Evolutionary conservation across 331 rosid species (phyloP), one percentile per base, ranked within the genome.

Genomic region (Pyracantha coccinea): DNA sequence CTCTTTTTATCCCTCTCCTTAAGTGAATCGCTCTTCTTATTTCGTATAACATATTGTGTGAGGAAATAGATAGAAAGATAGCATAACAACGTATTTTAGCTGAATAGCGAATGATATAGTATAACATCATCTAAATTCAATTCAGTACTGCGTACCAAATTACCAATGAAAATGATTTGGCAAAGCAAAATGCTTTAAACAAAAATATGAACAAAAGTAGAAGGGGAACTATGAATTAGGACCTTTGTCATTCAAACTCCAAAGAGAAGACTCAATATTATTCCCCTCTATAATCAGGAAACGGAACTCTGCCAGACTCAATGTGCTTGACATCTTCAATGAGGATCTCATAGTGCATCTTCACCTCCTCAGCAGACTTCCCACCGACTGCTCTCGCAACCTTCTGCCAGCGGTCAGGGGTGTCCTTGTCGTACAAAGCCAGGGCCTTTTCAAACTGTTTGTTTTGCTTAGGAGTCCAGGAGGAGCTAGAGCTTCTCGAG

Each of bases 401-500:
- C 78, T 89, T 92, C 73, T 84, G 95, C 98, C 98, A 90, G 83
- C 87, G 87, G 58, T 92, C 95, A 1, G 95, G 93, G 31, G 96
- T 92, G 57, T 92, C 98, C 84, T 83, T 89, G 24, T 92, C 96
- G 71, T 83, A 82, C 77, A 77, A 76, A 52, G 98, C 95, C 38
- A 92, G 84, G 5, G 98, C 98, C 50, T 78, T 85, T 63, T 92
- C 96, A 70, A 92, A 92, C 47, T 71, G 62, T 72, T 92, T 90
- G 88, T 92, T 86, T 72, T 90, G 89, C 74, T 86, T 82, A 35
- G 71, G 62, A 0, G 96, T 92, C 98, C 98, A 91, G 4, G 91
- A 91, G 25, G 91, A 72, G 52, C 66, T 57, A 23, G 77, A 81
- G 71, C 71, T 71, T 41, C 77, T 55, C 2, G 83, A 60, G 35